These are phyloP conservation scores for Saccharomycopsis crataegensis DNA, from an alignment of 1,139 yeast genomes.

Conservation along the genomic window DNA sequence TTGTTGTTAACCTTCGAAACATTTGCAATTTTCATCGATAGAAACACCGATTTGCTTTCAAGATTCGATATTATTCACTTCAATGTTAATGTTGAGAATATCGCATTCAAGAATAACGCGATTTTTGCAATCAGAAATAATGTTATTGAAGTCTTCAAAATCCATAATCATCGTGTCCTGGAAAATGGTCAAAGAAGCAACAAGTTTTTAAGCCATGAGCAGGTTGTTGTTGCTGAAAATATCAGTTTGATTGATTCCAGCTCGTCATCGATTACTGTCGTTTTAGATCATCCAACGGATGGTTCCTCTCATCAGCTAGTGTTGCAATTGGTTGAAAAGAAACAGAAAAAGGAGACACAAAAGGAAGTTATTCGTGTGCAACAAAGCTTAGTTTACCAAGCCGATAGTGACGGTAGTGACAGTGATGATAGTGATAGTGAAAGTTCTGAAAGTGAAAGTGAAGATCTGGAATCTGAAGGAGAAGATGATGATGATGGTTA, in stretches of 20 bases:
- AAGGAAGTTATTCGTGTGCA: background rate
- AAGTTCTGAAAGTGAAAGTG: slow-evolving; percentile 1
- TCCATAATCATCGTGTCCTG: background rate
- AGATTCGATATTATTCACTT: slow-evolving; percentile 17
- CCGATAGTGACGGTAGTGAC: background rate
- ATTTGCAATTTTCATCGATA: slow-evolving; percentile 14
- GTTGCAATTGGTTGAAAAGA: slow-evolving; percentile 16
- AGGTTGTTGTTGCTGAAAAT: slow-evolving; percentile 14
- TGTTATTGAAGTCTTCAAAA: slow-evolving; percentile 17
- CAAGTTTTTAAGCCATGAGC: slow-evolving; percentile 12
- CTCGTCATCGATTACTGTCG: slow-evolving; percentile 14
- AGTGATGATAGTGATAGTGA: slow-evolving; percentile 2
- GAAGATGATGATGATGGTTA: background rate
- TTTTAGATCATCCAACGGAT: slow-evolving; percentile 19
- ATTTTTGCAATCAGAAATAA: slow-evolving; percentile 13
- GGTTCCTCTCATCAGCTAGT: slow-evolving; percentile 17
- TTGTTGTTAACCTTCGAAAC: slow-evolving; percentile 13
- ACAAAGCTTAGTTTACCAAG: background rate
- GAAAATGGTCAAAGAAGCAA: background rate
- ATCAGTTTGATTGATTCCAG: slow-evolving; percentile 14
- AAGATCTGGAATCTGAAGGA: background rate
- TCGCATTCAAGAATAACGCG: slow-evolving; percentile 14
- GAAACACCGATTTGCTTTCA: slow-evolving; percentile 14
- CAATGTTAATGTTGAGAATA: slow-evolving; percentile 16
- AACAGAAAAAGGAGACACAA: background rate